A percentile compares a stretch with the other conserved stretches of the same genome.
Evolutionary conservation across 345 rosid species (phyloP).

Genomic region (Salix suchowensis): DNA sequence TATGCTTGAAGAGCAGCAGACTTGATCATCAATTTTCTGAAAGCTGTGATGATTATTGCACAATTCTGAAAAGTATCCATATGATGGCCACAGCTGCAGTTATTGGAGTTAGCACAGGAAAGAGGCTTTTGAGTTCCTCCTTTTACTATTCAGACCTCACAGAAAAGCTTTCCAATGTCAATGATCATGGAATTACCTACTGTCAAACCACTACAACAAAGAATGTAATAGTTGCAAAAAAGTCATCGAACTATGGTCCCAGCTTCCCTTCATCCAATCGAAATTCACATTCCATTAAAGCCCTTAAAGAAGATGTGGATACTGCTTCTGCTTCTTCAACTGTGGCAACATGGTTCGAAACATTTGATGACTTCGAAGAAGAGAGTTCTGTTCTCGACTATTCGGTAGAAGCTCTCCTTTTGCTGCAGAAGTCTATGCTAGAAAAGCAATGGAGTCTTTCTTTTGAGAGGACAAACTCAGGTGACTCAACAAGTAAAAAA

Average conservation of each 20-base stretch:
- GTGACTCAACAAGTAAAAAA: conserved; percentile 32
- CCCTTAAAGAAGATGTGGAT: conserved; percentile 55
- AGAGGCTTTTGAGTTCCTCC: conserved; percentile 71
- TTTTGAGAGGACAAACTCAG: conserved; percentile 40
- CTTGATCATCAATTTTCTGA: conserved; percentile 18
- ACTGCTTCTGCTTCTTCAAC: conserved; percentile 31
- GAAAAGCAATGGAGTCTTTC: conserved; percentile 95
- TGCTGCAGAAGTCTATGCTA: conserved; percentile 85
- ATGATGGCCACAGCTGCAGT: conserved; percentile 85
- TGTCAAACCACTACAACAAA: conserved; percentile 41
- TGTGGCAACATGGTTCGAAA: conserved; percentile 35
- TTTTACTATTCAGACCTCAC: conserved; percentile 50
- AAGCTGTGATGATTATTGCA: conserved; percentile 28
- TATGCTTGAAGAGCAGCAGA: conserved; percentile 13
- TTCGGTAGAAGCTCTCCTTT: conserved; percentile 70
- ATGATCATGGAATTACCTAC: conserved; percentile 43
- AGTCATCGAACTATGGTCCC: conserved; percentile 47
- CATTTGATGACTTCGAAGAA: conserved; percentile 37
- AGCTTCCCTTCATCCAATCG: conserved; percentile 42
- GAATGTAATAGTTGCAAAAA: conserved; percentile 43
- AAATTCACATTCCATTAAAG: conserved; percentile 45
- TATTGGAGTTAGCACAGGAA: conserved; percentile 69
- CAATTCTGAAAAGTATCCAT: conserved; percentile 19
- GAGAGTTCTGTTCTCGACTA: conserved; percentile 43
- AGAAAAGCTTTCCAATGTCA: conserved; percentile 41